phyloP scores from a whole-genome alignment of 208 protist species.

The Leishmania lainsoni region DNA sequence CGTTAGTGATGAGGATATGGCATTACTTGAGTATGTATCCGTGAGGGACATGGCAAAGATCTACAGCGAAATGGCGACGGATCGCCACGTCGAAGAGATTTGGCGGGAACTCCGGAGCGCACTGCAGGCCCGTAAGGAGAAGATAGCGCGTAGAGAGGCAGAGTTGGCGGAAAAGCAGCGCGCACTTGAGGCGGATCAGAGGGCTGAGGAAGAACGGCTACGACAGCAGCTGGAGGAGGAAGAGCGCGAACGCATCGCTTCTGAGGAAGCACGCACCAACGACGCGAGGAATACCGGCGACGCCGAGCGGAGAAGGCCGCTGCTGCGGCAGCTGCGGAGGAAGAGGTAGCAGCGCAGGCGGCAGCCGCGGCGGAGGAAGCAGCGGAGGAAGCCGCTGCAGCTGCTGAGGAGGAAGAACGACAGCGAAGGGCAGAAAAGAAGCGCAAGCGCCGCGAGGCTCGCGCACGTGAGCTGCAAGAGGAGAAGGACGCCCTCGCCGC shows the following conservation, averaged over 20 bases:
- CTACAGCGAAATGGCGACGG: constrained; percentile 71
- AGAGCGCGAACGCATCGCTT: constrained; percentile 37
- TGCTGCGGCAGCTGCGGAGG: constrained; percentile 31
- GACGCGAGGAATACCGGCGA: constrained; percentile 42
- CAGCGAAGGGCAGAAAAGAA: constrained; percentile 45
- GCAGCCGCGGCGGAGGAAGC: constrained; percentile 44
- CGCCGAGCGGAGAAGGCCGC: constrained; percentile 37
- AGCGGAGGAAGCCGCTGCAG: constrained; percentile 37
- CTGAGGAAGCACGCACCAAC: constrained; percentile 39
- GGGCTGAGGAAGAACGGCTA: constrained; percentile 38
- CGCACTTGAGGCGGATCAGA: constrained; percentile 39
- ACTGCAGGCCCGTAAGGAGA: constrained; percentile 53
- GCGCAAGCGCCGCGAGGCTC: constrained; percentile 57
- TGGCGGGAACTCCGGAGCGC: constrained; percentile 69
- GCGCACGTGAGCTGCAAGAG: constrained; percentile 60
- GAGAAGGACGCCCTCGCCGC: constrained; percentile 63
- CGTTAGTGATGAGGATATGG: constrained; percentile 78
- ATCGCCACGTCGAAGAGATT: constrained; percentile 72
- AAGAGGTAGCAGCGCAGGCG: constrained; percentile 29
- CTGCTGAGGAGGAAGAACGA: constrained; percentile 45
- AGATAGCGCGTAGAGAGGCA: constrained; percentile 39
- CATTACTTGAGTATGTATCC: constrained; percentile 76
- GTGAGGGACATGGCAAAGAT: constrained; percentile 91
- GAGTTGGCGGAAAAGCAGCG: constrained; percentile 48
- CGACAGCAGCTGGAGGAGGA: constrained; percentile 45